These are phyloP conservation scores for Pleoardoris graminearum DNA, from an alignment of 2,329 filamentous ascomycete species.

Conservation along the genomic window DNA sequence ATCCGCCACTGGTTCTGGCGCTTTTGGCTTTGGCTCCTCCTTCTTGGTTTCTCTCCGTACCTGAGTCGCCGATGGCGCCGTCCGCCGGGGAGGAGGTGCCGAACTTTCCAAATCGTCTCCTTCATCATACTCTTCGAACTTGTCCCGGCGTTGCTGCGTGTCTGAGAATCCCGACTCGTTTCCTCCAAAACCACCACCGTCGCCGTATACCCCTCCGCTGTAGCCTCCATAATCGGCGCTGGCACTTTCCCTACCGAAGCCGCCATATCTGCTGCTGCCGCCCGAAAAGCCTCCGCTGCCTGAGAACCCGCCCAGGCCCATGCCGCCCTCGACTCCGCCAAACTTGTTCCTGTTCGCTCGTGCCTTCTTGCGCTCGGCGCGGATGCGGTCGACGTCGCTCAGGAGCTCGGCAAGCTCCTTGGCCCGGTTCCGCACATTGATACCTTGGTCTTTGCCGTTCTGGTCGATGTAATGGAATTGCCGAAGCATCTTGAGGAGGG, in stretches of 20 bases:
- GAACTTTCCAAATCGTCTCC: slow-evolving; percentile 75
- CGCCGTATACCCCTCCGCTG: slow-evolving; percentile 82
- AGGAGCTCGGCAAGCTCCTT: slow-evolving; percentile 96
- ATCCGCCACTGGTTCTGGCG: slow-evolving; percentile 76
- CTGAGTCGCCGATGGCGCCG: slow-evolving; percentile 47
- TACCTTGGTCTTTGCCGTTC: slow-evolving; percentile 97
- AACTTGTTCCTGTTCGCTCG: slow-evolving; percentile 91
- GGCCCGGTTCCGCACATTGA: slow-evolving; percentile 95
- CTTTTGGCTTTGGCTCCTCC: slow-evolving; percentile 74
- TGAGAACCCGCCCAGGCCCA: slow-evolving; percentile 59
- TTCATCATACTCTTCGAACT: slow-evolving; percentile 97
- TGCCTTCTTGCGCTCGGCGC: slow-evolving; percentile 80
- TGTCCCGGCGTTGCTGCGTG: slow-evolving; percentile 65
- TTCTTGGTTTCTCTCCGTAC: slow-evolving; percentile 60
- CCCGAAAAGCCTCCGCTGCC: slow-evolving; percentile 65
- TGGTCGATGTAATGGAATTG: slow-evolving; percentile 96
- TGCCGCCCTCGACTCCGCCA: slow-evolving; percentile 85
- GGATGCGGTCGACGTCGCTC: slow-evolving; percentile 85
- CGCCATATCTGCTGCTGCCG: slow-evolving; percentile 74
- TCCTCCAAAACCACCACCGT: slow-evolving; percentile 90
- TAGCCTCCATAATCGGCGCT: slow-evolving; percentile 66
- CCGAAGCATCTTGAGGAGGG: slow-evolving; percentile 94
- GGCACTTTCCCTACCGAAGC: slow-evolving; percentile 78
- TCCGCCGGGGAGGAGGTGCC: slow-evolving; percentile 56
- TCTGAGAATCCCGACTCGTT: slow-evolving; percentile 69